These are phyloP conservation scores for Leccinum truebloodii DNA, from an alignment of 768 basidiomycete genomes.

Conservation along the genomic window DNA sequence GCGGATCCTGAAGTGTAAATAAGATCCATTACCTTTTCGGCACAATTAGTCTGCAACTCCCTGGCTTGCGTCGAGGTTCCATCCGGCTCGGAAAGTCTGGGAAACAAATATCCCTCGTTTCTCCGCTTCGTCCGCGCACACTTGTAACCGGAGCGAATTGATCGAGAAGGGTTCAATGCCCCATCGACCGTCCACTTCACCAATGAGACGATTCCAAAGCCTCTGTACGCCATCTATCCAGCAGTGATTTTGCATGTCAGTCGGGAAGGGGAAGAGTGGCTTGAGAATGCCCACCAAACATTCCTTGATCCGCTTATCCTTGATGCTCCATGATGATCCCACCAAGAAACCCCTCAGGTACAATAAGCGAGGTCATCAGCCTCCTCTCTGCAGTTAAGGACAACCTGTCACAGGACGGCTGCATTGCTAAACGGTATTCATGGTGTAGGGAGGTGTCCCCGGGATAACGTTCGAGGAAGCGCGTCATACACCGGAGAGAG, in stretches of 20 bases:
- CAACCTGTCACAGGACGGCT: conserved; percentile 70
- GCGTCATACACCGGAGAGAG: conserved; percentile 58
- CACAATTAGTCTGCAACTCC: conserved; percentile 80
- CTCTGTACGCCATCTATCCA: conserved; percentile 49
- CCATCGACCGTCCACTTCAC: conserved; percentile 64
- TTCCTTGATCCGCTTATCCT: conserved; percentile 76
- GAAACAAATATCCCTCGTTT: conserved; percentile 53
- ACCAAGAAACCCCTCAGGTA: conserved; percentile 63
- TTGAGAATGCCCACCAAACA: conserved; percentile 73
- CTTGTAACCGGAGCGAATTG: conserved; percentile 61
- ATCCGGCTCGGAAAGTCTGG: conserved; percentile 69
- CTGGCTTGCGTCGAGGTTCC: conserved; percentile 57
- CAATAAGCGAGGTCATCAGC: conserved; percentile 60
- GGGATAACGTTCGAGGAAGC: conserved; percentile 67
- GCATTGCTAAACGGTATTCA: conserved; percentile 69
- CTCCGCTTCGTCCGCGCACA: conserved; percentile 18
- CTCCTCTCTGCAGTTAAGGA: conserved; percentile 67
- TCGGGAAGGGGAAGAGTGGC: conserved; percentile 70
- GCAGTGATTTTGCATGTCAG: conserved; percentile 36
- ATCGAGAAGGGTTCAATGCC: conserved; percentile 68
- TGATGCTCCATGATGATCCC: conserved; percentile 68
- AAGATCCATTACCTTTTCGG: conserved; percentile 52
- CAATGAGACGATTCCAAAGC: conserved; percentile 57
- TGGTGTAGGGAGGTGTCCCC: conserved; percentile 78
- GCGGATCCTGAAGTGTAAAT: neutral